These are phyloP conservation scores for Suillus clintonianus DNA, from an alignment of 768 basidiomycete genomes.

Conservation along the genomic window DNA sequence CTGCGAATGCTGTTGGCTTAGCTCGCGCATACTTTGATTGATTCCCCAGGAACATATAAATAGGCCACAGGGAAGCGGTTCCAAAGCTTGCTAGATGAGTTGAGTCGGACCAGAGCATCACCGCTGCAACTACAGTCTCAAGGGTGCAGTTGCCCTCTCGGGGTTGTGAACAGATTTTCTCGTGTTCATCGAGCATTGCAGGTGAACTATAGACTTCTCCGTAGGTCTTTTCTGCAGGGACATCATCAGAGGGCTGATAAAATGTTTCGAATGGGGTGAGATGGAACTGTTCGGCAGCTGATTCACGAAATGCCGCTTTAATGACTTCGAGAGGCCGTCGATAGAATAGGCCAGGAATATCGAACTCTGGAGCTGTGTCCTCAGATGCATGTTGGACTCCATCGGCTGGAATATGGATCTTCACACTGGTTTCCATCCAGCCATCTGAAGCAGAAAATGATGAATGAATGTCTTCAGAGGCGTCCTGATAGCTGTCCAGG, in stretches of 20 bases:
- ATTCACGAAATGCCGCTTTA: constrained; percentile 20
- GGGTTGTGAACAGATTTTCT: constrained; percentile 10
- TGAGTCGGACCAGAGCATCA: constrained; percentile 28
- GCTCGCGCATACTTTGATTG: constrained; percentile 5
- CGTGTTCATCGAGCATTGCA: constrained; percentile 17
- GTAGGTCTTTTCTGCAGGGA: constrained; percentile 14
- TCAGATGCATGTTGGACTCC: background rate
- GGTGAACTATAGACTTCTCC: constrained; percentile 24
- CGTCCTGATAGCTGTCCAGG: background rate
- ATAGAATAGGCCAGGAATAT: constrained; percentile 30
- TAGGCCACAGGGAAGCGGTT: constrained; percentile 10
- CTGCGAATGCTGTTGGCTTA: constrained; percentile 10
- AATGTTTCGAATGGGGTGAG: constrained; percentile 10
- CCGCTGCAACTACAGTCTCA: constrained; percentile 12
- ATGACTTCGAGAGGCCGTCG: constrained; percentile 27
- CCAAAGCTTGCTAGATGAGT: constrained; percentile 26
- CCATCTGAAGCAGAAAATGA: background rate
- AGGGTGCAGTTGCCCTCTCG: constrained; percentile 11
- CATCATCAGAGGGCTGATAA: background rate
- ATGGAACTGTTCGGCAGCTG: constrained; percentile 18
- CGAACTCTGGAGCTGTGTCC: constrained; percentile 1
- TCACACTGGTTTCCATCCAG: constrained; percentile 12
- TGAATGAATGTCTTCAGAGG: background rate
- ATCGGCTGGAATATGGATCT: constrained; percentile 8
- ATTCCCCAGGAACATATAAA: constrained; percentile 14